Conservation (phyloP, 1,139 yeast genomes). For the Lodderomyces parapsilosis region DNA sequence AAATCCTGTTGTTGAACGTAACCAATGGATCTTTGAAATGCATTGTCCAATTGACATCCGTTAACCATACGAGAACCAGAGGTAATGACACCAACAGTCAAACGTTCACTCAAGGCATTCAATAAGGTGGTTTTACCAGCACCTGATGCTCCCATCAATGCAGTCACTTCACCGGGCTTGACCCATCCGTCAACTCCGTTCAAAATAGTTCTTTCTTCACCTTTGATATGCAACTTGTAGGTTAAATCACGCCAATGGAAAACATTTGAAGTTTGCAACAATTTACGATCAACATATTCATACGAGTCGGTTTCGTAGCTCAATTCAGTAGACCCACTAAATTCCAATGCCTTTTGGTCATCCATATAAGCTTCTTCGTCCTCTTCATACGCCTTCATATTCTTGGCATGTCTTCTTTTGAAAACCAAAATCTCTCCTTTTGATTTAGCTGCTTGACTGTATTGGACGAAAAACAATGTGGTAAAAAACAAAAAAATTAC, state of each 20-base stretch:
- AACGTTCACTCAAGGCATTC: constrained; percentile 34
- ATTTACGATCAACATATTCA: constrained; percentile 20
- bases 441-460: constrained; percentile 72
- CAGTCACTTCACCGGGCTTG: constrained; percentile 34
- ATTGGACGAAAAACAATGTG: constrained; percentile 60
- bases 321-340: constrained; percentile 18
- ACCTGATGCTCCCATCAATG: constrained; percentile 36
- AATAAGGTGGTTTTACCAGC: constrained; percentile 38
- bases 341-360: constrained; percentile 12
- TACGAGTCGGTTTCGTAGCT: constrained; percentile 17
- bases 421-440: constrained; percentile 80
- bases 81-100: constrained; percentile 35
- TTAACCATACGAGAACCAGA: constrained; percentile 38
- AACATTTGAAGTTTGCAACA: constrained; percentile 33
- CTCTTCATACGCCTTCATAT: constrained; percentile 10
- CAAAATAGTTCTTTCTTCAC: constrained; percentile 61
- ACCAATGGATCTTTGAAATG: constrained; percentile 42
- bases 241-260: constrained; percentile 76
- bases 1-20: constrained; percentile 43
- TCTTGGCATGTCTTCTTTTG: constrained; percentile 17
- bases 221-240: constrained; percentile 67
- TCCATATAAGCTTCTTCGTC: constrained; percentile 5
- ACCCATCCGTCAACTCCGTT: constrained; percentile 70
- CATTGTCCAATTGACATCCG: constrained; percentile 27
- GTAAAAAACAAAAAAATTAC: constrained; percentile 52